Conservation (phyloP, 1,139 yeast genomes). For the Debaryomyces robertsiae region DNA sequence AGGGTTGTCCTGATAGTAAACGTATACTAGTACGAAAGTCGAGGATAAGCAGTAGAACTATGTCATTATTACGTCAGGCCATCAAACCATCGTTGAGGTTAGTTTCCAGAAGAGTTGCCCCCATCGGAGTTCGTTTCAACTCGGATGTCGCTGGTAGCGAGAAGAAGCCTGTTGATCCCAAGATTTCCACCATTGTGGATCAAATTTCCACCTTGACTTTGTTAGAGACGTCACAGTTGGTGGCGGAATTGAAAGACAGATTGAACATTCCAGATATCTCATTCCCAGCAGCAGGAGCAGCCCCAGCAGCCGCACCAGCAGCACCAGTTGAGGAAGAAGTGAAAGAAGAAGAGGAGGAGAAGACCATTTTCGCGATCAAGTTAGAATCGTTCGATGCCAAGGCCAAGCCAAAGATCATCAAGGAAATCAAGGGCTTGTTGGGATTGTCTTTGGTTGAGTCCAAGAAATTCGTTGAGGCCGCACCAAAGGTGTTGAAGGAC, state of each 20-base stretch:
- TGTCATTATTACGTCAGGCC: conserved; percentile 43
- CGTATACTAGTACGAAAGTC: no score
- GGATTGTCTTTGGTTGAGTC: conserved; percentile 95
- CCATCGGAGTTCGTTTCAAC: conserved; percentile 48
- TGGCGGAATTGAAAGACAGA: conserved; percentile 79
- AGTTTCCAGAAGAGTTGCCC: conserved; percentile 29
- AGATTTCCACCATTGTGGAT: conserved; percentile 84
- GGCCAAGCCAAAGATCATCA: conserved; percentile 95
- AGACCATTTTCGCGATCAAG: conserved; percentile 89
- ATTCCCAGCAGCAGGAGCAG: conserved; percentile 73
- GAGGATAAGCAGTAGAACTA: conserved; percentile 8
- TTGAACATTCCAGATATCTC: conserved; percentile 93
- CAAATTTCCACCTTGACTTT: conserved; percentile 87
- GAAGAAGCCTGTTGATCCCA: conserved; percentile 73
- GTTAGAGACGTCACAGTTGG: conserved; percentile 84
- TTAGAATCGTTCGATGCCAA: conserved; percentile 93
- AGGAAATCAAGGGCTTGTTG: conserved; percentile 90
- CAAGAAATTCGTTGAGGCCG: conserved; percentile 95
- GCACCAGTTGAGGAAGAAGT: conserved; percentile 77
- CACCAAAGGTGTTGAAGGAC: conserved; percentile 91
- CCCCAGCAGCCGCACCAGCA: conserved; percentile 70
- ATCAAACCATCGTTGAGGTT: conserved; percentile 41
- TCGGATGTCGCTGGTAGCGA: conserved; percentile 50
- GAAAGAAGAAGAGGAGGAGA: conserved; percentile 83
- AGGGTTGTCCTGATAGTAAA: background rate